phyloP scores from a whole-genome alignment of 164 flowering plant genomes.

The Aristolochia californica region DNA sequence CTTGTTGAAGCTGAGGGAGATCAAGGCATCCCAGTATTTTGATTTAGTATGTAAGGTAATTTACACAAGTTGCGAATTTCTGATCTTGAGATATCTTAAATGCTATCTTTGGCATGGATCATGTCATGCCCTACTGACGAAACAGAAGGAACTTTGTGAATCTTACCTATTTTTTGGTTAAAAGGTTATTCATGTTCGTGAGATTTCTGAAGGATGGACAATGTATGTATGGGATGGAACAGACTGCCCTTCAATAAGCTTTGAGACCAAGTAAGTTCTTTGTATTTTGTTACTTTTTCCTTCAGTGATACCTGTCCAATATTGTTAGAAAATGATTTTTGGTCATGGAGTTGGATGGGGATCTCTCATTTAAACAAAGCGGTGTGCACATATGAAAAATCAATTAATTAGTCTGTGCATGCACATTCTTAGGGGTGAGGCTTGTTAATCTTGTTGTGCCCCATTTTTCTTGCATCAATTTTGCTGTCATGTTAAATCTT shows the following conservation, averaged over 20 bases:
- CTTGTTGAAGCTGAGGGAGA: constrained; percentile 29
- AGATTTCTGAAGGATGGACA: constrained; percentile 38
- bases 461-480: no score
- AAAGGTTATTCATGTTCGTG: constrained; percentile 57
- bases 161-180: neutral
- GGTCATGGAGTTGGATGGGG: no score
- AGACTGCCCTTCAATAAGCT: constrained; percentile 46
- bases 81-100: neutral
- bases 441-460: no score
- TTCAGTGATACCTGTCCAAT: no score
- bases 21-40: constrained; percentile 23
- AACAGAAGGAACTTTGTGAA: neutral
- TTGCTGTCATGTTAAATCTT: no score
- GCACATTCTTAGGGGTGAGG: no score
- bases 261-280: constrained; percentile 30
- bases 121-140: neutral
- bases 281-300: neutral
- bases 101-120: no score
- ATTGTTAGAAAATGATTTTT: no score
- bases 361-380: no score
- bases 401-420: no score
- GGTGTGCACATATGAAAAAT: no score
- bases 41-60: constrained; percentile 71
- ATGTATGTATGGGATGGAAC: constrained; percentile 90
- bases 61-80: neutral